Conservation (phyloP, 768 basidiomycete species). For the Lactarius pseudohatsudake region DNA sequence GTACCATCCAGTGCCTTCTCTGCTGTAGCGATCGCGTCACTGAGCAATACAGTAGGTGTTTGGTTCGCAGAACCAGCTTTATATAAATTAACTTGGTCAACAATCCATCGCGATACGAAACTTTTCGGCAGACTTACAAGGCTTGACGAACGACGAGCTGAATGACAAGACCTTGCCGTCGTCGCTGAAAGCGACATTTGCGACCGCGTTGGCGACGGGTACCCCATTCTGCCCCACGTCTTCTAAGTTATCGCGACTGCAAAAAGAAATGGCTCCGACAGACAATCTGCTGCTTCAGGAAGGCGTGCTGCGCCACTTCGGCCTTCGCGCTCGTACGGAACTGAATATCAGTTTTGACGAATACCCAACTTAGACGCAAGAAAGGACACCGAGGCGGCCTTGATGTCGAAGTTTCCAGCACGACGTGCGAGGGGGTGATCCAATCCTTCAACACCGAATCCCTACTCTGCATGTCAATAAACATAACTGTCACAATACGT, state of each 20-base stretch:
- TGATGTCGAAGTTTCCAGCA: slow-evolving; percentile 25
- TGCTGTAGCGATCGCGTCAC: slow-evolving; percentile 40
- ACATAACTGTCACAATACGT: neutral
- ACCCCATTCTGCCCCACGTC: slow-evolving; percentile 35
- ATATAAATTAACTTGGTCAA: neutral
- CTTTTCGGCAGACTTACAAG: slow-evolving; percentile 35
- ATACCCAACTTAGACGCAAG: slow-evolving; percentile 31
- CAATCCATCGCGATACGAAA: neutral
- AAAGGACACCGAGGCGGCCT: slow-evolving; percentile 32
- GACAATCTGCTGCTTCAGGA: slow-evolving; percentile 6
- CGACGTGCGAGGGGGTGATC: slow-evolving; percentile 29
- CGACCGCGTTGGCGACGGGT: slow-evolving; percentile 43
- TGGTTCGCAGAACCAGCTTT: slow-evolving; percentile 33
- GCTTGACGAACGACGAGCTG: slow-evolving; percentile 48
- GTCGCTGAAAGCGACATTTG: slow-evolving; percentile 45
- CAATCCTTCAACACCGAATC: slow-evolving; percentile 31
- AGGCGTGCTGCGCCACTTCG: slow-evolving; percentile 23
- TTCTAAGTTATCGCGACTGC: neutral
- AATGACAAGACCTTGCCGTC: slow-evolving; percentile 44
- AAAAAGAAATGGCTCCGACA: neutral
- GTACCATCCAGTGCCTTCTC: slow-evolving; percentile 42
- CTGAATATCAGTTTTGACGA: slow-evolving; percentile 19
- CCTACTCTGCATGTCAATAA: slow-evolving; percentile 23
- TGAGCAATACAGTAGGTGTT: slow-evolving; percentile 39
- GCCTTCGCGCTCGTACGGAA: slow-evolving; percentile 29